Conservation (phyloP, 805 yeast genomes). For the Candida gorgasii region DNA sequence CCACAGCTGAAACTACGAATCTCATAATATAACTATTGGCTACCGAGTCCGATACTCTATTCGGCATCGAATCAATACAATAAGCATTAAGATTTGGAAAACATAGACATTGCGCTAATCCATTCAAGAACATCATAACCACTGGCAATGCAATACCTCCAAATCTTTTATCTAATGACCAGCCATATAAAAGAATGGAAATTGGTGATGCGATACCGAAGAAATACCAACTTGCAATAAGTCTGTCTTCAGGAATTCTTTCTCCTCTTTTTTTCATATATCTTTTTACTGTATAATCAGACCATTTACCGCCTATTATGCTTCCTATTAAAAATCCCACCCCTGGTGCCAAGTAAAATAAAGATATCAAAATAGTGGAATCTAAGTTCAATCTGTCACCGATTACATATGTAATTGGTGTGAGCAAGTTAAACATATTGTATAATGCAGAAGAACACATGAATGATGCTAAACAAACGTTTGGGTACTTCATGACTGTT, state of each 20-base stretch:
- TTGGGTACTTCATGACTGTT: slow-evolving; percentile 38
- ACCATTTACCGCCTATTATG: slow-evolving; percentile 49
- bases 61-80: slow-evolving; percentile 56
- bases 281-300: slow-evolving; percentile 47
- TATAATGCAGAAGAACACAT: slow-evolving; percentile 39
- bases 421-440: slow-evolving; percentile 50
- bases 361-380: slow-evolving; percentile 47
- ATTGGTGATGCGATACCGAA: slow-evolving; percentile 45
- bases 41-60: slow-evolving; percentile 51
- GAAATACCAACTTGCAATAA: slow-evolving; percentile 25
- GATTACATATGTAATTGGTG: slow-evolving; percentile 55
- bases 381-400: slow-evolving; percentile 52
- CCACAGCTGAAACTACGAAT: slow-evolving; percentile 49
- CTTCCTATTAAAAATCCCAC: slow-evolving; percentile 51
- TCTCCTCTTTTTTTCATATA: slow-evolving; percentile 42
- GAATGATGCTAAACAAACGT: slow-evolving; percentile 42
- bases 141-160: slow-evolving; percentile 59
- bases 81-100: slow-evolving; percentile 55
- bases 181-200: slow-evolving; percentile 49
- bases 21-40: slow-evolving; percentile 51
- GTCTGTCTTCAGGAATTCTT: slow-evolving; percentile 53
- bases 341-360: slow-evolving; percentile 58
- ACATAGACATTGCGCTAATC: slow-evolving; percentile 48
- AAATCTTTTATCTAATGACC: slow-evolving; percentile 45
- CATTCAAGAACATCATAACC: slow-evolving; percentile 46